These are phyloP conservation scores for Neurospora pannonica DNA, from an alignment of 495 filamentous ascomycete species.

Conservation along the genomic window DNA sequence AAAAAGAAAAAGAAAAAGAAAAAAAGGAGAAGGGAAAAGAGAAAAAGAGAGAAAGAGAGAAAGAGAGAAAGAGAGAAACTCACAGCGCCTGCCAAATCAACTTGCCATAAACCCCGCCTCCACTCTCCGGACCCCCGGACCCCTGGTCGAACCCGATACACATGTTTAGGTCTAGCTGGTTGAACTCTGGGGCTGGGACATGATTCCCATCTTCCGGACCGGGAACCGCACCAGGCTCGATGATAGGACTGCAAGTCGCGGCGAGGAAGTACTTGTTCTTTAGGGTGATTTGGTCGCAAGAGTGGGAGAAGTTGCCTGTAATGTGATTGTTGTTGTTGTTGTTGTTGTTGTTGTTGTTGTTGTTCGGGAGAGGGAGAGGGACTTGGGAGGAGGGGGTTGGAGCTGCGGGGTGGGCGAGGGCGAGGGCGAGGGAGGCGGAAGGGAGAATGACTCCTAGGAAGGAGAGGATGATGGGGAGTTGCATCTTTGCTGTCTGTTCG, in stretches of 20 bases:
- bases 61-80: not conserved
- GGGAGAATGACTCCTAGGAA: not conserved
- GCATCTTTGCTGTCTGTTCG: not conserved
- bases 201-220: not conserved
- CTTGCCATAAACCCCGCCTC: slow-evolving; percentile 9
- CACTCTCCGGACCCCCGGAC: not conserved
- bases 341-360: not conserved
- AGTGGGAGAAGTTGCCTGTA: slow-evolving; percentile 7
- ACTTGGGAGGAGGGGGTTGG: not conserved
- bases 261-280: slow-evolving; percentile 1
- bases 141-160: slow-evolving; percentile 4
- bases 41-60: too few species aligned
- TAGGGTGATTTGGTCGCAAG: slow-evolving; percentile 11
- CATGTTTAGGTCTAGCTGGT: slow-evolving; percentile 12
- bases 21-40: too few species aligned
- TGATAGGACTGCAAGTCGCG: slow-evolving; percentile 3
- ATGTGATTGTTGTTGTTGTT: not conserved
- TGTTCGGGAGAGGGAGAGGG: not conserved
- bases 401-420: not conserved
- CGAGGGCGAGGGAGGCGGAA: not conserved
- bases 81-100: not conserved
- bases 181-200: not conserved
- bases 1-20: too few species aligned
- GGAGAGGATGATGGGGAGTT: not conserved
- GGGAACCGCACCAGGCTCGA: not conserved